Evolutionary conservation across 768 basidiomycete species (phyloP).

Genomic region (Termitomyces sp.): DNA sequence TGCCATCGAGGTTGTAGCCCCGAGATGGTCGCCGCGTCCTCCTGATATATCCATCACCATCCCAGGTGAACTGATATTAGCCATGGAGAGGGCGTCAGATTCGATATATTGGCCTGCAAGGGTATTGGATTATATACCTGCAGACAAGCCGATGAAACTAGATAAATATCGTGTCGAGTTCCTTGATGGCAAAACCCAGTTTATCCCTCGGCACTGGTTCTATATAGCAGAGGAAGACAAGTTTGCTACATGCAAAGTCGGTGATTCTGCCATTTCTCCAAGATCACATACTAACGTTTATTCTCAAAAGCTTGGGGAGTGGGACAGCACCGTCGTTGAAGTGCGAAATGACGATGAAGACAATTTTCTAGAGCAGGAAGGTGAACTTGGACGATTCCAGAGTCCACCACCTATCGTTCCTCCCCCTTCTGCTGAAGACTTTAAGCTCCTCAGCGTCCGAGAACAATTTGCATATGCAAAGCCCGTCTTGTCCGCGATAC

Average conservation of each 20-base stretch:
- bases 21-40: conserved; percentile 33
- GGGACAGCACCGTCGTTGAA: conserved; percentile 40
- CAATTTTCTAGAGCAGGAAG: conserved; percentile 21
- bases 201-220: conserved; percentile 47
- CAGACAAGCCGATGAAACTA: conserved; percentile 24
- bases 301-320: conserved; percentile 44
- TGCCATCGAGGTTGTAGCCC: conserved; percentile 8
- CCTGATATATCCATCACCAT: conserved; percentile 47
- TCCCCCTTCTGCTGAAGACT: conserved; percentile 35
- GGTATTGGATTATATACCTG: conserved; percentile 45
- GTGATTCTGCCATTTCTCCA: neutral
- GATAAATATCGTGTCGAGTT: conserved; percentile 51
- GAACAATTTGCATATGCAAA: conserved; percentile 64
- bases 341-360: conserved; percentile 33
- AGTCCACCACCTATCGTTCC: conserved; percentile 39
- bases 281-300: neutral
- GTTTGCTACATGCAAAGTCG: conserved; percentile 60
- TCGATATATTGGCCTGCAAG: conserved; percentile 62
- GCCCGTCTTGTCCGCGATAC: conserved; percentile 52
- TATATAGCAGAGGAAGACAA: conserved; percentile 50
- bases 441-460: conserved; percentile 41
- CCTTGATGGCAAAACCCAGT: conserved; percentile 42
- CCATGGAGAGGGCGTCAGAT: conserved; percentile 30
- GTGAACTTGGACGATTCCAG: conserved; percentile 18
- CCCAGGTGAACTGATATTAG: conserved; percentile 65